Evolutionary conservation across 345 rosid species (phyloP), one percentile per base, ranked within the genome.

Genomic region (Sapria himalayana): DNA sequence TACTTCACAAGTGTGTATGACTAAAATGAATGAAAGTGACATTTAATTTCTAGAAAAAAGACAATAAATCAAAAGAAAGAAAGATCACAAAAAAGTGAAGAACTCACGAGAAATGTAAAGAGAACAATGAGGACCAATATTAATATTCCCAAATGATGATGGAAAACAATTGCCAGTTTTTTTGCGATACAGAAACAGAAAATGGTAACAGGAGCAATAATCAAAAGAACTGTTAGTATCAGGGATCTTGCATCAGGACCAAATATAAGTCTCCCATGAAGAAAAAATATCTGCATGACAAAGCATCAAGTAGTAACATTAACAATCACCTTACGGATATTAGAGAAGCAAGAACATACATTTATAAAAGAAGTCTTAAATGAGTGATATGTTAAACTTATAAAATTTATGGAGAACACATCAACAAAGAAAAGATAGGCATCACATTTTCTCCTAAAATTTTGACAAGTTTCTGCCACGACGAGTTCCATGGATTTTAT

Each of bases 221-320:
- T 60, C 51, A 89, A 61, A 66, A 66, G 62, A 54, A 74, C 33
- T 17, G 92, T 67, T 8, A 82, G 43, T 41, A 71, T 58, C 34
- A 89, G 39, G 10, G 76, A 79, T 45, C 72, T 60, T 13, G 73
- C 84, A 72, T 89, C 98, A 0, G 98, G 98, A 66, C 98, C 98
- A 61, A 79, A 82, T 52, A 89, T 74, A 23, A 89, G 67, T 66
- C 98, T 74, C 51, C 98, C 98, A 17, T 54, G 57, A 27, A 65
- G 55, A 43, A 64, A 27, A 56, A 89, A 89, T 62, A 67, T 54
- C 98, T 89, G 84, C 54, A 69, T 15, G 48, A 40, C 55, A 29
- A 60, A 7, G 17, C 31, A 24, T 32, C 18, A 43, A 34, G 15
- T 43, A 20, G 12, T 24, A 15, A 29, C 36, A 23, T 18, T 24